Percentiles rank a stretch among this genome's conserved stretches.
Evolutionary conservation across 495 filamentous ascomycete genomes (phyloP).

Genomic region (Penicillium angulare): DNA sequence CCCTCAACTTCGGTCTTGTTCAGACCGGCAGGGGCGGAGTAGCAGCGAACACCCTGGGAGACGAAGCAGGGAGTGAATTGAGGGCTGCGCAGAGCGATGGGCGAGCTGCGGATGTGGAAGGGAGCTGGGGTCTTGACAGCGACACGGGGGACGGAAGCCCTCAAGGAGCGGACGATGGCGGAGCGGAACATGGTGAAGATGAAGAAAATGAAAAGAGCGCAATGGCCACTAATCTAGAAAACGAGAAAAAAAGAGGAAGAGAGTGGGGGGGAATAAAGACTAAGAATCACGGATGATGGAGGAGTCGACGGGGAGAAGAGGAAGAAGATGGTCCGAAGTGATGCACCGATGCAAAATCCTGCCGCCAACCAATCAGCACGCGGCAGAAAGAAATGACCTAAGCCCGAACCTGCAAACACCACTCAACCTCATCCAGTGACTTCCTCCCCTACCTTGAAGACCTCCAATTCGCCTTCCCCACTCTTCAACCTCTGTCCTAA

Average conservation of each 20-base stretch:
- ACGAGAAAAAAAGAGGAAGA: constrained; percentile 17
- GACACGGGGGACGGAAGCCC: constrained; percentile 57
- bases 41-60: constrained; percentile 69
- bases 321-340: constrained; percentile 26
- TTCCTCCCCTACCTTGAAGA: constrained; percentile 14
- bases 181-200: constrained; percentile 77
- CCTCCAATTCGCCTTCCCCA: constrained; percentile 16
- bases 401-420: constrained; percentile 37
- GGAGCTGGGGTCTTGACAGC: constrained; percentile 51
- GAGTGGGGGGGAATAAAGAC: constrained; percentile 12
- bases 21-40: constrained; percentile 78
- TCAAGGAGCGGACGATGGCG: constrained; percentile 66
- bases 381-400: constrained; percentile 49
- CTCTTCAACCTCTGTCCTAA: constrained; percentile 17
- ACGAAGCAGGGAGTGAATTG: constrained; percentile 49
- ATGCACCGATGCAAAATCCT: constrained; percentile 41
- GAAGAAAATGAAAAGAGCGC: constrained; percentile 34
- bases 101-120: constrained; percentile 55
- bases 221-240: constrained; percentile 20
- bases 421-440: constrained; percentile 24
- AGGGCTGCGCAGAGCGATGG: constrained; percentile 45
- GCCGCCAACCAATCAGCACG: constrained; percentile 43
- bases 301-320: constrained; percentile 5
- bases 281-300: constrained; percentile 7
- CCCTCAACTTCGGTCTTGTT: constrained; percentile 82